Base-by-base conservation (phyloP, 176 grass and related monocot species). In the Tillandsia leiboldiana region DNA sequence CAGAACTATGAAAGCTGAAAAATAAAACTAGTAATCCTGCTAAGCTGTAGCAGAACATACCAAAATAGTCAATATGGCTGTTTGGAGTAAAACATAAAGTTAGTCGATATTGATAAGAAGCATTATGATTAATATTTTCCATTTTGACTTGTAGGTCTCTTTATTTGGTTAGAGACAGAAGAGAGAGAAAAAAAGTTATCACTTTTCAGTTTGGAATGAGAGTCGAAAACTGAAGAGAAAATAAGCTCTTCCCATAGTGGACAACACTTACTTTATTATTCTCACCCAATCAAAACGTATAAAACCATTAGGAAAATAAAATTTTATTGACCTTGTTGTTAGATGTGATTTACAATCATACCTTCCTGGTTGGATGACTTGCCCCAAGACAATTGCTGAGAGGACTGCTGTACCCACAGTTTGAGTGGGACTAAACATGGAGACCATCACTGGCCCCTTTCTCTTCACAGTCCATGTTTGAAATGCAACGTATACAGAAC, bases 391-490 rank as follows among this genome's bases (percentile, higher is more conserved):
- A 23, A 91, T 77, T 11, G 76, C 83, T 0, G 91, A 91, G 53
- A 91, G 82, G 53, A 91, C 70, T 2, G 75, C 80, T 10, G 91
- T 80, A 72, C 85, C 77, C 18, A 96, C 78, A 6, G 85, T 91
- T 72, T 85, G 84, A 15, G 72, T 83, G 0, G 92, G 88, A 70
- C 63, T 88, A 73, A 96, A 96, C 64, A 89, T 83, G 20, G 80
- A 91, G 51, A 91, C 88, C 28, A 88, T 79, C 10, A 96, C 80
- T 0, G 88, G 85, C 10, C 92, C 88, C 81, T 88, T 96, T 78
- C 70, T 88, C 63, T 91, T 89, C 26, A 91, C 68, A 1, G 80
- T 79, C 85, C 91, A 96, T 11, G 82, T 83, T 70, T 85, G 83
- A 75, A 91, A 91, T 72, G 81, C 81, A 65, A 88, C 42, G 65